Evolutionary conservation across 495 filamentous ascomycete species (phyloP), one percentile per base, ranked within the genome.

Genomic region (Tuber borchii): DNA sequence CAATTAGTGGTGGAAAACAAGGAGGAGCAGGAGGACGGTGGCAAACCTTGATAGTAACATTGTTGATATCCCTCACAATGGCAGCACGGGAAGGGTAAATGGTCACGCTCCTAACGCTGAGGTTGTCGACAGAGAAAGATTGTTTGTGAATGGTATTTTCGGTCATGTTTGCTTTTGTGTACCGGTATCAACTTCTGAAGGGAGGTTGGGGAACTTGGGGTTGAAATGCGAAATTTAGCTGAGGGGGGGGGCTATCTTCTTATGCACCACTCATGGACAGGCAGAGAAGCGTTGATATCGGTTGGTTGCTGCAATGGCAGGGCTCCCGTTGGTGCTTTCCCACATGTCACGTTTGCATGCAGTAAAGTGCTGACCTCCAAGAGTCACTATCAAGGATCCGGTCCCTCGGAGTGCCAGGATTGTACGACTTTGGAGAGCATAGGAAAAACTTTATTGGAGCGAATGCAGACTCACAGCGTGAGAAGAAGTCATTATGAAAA

Each of bases 81-180:
- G 90, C 89, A 12, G 90, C 90, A 74, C 87, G 83, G 5, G 86
- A 85, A 3, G 90, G 90, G 61, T 90, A 90, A 44, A 92, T 84
- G 0, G 87, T 89, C 45, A 92, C 89, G 8, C 85, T 87, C 71
- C 87, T 87, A 71, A 91, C 91, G 0, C 85, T 77, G 20, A 92
- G 84, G 75, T 89, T 84, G 69, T 86, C 86, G 71, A 90, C 83
- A 31, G 83, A 83, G 81, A 88, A 88, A 61, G 86, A 83, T 71
- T 86, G 83, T 76, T 85, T 86, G 44, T 80, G 75, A 39, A 82
- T 45, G 19, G 22, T 80, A 22, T 81, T 78, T 39, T 79, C 77
- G 20, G 42, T 10, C 42, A 42, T 22, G 17, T 73, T 74, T 48
- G 69, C 69, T 70, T 73, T 79, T 20, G 40, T 72, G 26, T 34